phyloP scores from a whole-genome alignment of 306 rosid species.

The Castanospermum australe region DNA sequence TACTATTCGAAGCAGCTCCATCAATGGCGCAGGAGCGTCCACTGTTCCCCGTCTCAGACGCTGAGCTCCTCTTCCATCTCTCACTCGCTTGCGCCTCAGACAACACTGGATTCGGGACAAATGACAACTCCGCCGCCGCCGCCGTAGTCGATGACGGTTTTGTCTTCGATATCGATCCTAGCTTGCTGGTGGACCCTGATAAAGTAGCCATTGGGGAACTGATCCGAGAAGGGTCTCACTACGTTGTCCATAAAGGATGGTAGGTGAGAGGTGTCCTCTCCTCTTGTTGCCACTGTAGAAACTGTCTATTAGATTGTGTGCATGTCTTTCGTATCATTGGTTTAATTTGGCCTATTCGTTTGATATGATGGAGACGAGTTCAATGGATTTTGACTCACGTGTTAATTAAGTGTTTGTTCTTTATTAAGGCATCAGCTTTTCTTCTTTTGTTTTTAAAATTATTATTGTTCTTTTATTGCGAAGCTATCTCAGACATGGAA shows the following conservation, averaged over 20 bases:
- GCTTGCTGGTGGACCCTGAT: slow-evolving; percentile 32
- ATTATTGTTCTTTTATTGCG: background rate
- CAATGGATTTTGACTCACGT: background rate
- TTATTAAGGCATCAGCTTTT: too few relatives aligned
- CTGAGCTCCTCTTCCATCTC: background rate
- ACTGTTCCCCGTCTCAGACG: background rate
- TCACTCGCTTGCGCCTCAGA: background rate
- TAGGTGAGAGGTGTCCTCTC: too few relatives aligned
- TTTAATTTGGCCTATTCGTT: background rate
- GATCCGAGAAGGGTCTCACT: slow-evolving; percentile 41
- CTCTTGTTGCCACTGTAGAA: background rate
- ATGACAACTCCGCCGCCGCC: background rate
- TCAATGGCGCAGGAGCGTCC: slow-evolving; percentile 31
- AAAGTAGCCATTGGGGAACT: slow-evolving; percentile 23
- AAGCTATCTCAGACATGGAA: background rate
- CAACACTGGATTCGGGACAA: background rate
- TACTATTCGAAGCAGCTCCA: slow-evolving; percentile 6
- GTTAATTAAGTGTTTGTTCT: background rate
- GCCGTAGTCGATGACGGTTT: background rate
- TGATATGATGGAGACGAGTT: background rate
- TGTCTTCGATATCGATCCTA: slow-evolving; percentile 42
- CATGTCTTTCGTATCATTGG: background rate
- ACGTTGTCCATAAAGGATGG: slow-evolving; percentile 55
- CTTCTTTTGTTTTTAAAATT: too few relatives aligned
- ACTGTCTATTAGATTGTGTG: background rate